Conservation (phyloP, 495 filamentous ascomycete species). For the Apiosordaria backusii region DNA sequence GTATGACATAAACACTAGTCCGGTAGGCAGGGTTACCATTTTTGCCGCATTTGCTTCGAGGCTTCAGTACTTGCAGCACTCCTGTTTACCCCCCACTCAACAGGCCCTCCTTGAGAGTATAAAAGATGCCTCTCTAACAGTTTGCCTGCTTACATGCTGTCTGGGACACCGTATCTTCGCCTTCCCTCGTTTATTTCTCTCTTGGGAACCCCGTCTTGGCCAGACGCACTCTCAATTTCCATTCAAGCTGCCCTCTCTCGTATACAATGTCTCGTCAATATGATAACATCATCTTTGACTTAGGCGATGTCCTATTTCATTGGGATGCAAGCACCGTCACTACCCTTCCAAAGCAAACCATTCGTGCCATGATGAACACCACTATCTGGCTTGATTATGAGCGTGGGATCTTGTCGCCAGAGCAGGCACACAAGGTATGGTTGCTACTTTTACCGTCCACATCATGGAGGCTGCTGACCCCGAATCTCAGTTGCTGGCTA, state of each 20-base stretch:
- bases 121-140: not conserved
- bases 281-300: conserved; percentile 15
- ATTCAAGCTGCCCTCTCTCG: not conserved
- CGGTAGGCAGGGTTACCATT: not conserved
- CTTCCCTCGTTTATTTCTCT: not conserved
- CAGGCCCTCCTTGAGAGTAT: not conserved
- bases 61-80: not conserved
- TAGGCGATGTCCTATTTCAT: conserved; percentile 15
- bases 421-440: conserved; percentile 8
- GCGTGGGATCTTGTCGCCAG: not conserved
- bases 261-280: conserved; percentile 9
- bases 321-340: conserved; percentile 12
- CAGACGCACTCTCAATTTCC: not conserved
- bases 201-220: not conserved
- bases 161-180: too few relatives aligned
- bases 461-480: not conserved
- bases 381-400: conserved; percentile 7
- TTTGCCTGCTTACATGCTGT: too few relatives aligned
- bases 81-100: not conserved
- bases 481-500: not conserved
- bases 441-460: not conserved
- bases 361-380: conserved; percentile 5
- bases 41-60: not conserved
- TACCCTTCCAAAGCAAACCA: not conserved
- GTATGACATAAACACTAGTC: not conserved